Evolutionary conservation across 139 green algal species (phyloP).

Genomic region (Yamagishiella unicocca): DNA sequence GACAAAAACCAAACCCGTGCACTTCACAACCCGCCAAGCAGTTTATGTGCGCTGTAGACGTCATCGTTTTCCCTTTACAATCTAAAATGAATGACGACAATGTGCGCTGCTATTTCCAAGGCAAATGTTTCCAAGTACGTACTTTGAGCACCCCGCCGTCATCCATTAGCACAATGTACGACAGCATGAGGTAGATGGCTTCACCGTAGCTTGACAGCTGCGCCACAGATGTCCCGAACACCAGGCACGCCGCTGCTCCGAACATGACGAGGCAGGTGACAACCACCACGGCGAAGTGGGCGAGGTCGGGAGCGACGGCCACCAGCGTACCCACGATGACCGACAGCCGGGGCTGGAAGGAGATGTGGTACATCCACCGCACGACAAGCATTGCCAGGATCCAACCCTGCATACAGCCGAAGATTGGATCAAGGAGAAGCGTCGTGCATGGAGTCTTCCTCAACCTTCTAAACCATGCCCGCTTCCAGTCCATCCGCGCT

Average conservation of each 20-base stretch:
- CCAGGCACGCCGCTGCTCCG: background rate
- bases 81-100: too few relatives aligned
- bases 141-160: constrained; percentile 4
- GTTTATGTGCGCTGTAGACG: background rate
- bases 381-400: constrained; percentile 51
- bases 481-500: too few relatives aligned
- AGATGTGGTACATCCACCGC: constrained; percentile 48
- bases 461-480: too few relatives aligned
- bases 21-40: background rate
- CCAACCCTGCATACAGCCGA: constrained; percentile 25
- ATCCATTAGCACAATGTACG: constrained; percentile 25
- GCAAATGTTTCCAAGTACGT: too few relatives aligned
- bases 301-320: constrained; percentile 33
- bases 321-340: constrained; percentile 41
- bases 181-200: background rate
- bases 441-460: too few relatives aligned
- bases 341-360: constrained; percentile 55
- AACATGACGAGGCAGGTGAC: constrained; percentile 37
- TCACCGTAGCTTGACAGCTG: background rate
- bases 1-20: background rate
- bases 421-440: background rate
- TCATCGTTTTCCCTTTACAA: background rate
- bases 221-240: constrained; percentile 24
- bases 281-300: constrained; percentile 44
- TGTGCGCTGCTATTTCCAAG: too few relatives aligned